phyloP scores from a whole-genome alignment of 139 green algal genomes.

The Asterochloris sp. region DNA sequence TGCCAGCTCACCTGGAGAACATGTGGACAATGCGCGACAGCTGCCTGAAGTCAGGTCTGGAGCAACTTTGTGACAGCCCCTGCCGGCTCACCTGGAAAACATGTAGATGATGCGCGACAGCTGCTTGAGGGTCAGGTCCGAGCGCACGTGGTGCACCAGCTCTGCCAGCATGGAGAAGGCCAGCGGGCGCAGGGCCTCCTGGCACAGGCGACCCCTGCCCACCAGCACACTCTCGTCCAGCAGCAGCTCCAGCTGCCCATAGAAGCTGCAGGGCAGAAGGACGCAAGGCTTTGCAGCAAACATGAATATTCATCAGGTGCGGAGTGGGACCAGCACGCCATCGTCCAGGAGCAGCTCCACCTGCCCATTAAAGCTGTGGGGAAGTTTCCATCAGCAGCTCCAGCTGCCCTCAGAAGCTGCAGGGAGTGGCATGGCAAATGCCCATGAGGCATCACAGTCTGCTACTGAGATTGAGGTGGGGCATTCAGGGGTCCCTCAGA shows the following conservation, averaged over 20 bases:
- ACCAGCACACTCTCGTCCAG: conserved; percentile 78
- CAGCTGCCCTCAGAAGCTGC: conserved; percentile 29
- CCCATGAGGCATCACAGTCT: neutral
- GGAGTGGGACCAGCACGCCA: conserved; percentile 50
- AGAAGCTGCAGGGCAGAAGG: neutral
- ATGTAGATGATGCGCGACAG: conserved; percentile 62
- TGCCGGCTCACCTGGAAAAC: conserved; percentile 42
- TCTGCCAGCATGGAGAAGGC: conserved; percentile 81
- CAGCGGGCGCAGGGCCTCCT: conserved; percentile 71
- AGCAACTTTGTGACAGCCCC: neutral
- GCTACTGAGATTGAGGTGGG: too few relatives aligned
- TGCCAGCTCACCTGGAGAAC: conserved; percentile 43
- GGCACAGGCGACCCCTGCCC: conserved; percentile 59
- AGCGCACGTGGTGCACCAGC: conserved; percentile 66
- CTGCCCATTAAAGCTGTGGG: neutral
- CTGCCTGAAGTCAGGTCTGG: conserved; percentile 59
- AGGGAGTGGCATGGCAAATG: neutral
- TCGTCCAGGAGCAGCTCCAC: conserved; percentile 68
- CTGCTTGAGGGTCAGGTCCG: conserved; percentile 60
- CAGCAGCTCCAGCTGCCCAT: conserved; percentile 52
- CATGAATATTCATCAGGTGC: neutral
- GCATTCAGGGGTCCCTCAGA: too few relatives aligned
- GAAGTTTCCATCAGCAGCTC: conserved; percentile 14
- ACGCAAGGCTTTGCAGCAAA: neutral
- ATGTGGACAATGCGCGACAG: conserved; percentile 62